phyloP scores from a whole-genome alignment of 148 eudicot genomes.

The Talinum fruticosum region DNA sequence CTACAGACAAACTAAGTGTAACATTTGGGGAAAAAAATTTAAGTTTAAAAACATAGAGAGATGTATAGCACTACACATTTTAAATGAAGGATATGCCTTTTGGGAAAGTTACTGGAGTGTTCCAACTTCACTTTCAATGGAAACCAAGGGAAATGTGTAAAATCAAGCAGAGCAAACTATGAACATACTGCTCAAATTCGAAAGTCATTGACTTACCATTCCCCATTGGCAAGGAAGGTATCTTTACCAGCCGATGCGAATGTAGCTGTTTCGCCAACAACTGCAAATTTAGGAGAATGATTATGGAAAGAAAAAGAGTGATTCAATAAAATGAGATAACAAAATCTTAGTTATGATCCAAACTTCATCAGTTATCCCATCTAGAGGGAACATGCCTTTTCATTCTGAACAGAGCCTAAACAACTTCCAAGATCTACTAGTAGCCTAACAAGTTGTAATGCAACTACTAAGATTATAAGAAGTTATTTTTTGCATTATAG shows the following conservation, averaged over 20 bases:
- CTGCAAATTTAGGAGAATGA: slow-evolving; percentile 38
- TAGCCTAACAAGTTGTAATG: neutral
- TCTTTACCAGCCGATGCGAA: slow-evolving; percentile 52
- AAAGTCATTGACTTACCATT: slow-evolving; percentile 55
- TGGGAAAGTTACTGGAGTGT: neutral
- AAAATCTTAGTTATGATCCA: neutral
- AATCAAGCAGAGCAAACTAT: neutral
- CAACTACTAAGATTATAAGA: neutral
- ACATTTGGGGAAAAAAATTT: no score
- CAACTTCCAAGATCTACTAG: neutral
- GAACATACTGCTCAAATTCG: neutral
- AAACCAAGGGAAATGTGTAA: neutral
- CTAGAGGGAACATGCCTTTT: neutral
- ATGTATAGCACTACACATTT: neutral
- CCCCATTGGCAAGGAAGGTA: slow-evolving; percentile 82
- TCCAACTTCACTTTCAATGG: neutral
- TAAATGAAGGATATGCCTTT: neutral
- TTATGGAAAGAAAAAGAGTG: neutral
- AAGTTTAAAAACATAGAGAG: no score
- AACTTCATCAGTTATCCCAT: neutral
- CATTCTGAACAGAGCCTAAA: neutral
- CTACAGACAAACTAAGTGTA: no score
- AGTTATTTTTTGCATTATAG: neutral
- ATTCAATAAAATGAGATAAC: slow-evolving; percentile 3
- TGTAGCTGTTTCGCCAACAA: slow-evolving; percentile 86